Percentiles rank a stretch among this genome's conserved stretches.
phyloP scores from a whole-genome alignment of 441 rosid genomes.

The Gossypium aridum region DNA sequence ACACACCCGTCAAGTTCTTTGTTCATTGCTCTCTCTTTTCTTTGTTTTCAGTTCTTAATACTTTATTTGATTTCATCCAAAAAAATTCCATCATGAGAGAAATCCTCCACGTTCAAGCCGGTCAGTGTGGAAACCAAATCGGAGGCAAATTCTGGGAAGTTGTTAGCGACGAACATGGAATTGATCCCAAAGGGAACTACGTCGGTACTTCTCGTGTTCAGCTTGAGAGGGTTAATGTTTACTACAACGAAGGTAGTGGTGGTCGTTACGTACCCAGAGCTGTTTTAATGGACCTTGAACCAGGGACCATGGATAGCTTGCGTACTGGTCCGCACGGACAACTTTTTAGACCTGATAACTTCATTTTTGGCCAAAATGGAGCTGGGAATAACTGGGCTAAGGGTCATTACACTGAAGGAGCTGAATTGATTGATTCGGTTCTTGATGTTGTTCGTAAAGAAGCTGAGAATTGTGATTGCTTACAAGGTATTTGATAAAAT shows the following conservation, averaged over 20 bases:
- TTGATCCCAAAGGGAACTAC: conserved; percentile 39
- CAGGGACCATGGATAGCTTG: conserved; percentile 59
- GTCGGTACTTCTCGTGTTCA: conserved; percentile 30
- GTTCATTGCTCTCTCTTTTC: background rate
- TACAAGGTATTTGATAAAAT: conserved; percentile 1
- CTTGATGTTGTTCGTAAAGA: conserved; percentile 18
- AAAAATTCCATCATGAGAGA: conserved; percentile 32
- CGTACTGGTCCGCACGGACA: conserved; percentile 41
- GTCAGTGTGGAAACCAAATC: conserved; percentile 58
- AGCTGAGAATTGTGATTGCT: conserved; percentile 17
- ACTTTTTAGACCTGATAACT: conserved; percentile 53
- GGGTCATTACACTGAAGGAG: conserved; percentile 16
- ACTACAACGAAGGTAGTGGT: conserved; percentile 50
- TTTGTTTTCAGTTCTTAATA: background rate
- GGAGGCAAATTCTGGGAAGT: conserved; percentile 57
- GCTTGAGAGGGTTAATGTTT: conserved; percentile 49
- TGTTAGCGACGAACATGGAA: conserved; percentile 55
- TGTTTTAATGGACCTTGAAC: conserved; percentile 50
- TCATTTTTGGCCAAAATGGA: conserved; percentile 47
- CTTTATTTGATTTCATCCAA: background rate
- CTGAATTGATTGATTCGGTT: conserved; percentile 13
- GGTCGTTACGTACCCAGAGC: conserved; percentile 53
- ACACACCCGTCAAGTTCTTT: conserved; percentile 4
- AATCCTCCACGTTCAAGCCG: conserved; percentile 54
- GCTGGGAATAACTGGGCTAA: conserved; percentile 54